Evolutionary conservation across 2,329 filamentous ascomycete genomes (phyloP).

Genomic region (Helminthosporium solani): DNA sequence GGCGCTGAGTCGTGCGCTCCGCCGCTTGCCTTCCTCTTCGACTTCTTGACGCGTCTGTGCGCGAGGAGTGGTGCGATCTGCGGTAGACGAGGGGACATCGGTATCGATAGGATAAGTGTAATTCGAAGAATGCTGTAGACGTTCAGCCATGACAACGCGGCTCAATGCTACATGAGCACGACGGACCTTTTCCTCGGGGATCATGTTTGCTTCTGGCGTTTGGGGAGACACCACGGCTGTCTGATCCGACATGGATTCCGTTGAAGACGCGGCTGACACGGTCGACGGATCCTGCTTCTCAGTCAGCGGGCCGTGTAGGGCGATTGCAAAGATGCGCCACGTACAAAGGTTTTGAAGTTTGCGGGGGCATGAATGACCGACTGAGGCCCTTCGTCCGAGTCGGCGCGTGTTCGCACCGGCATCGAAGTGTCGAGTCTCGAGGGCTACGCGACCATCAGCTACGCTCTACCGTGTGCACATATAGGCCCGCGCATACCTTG

Average conservation of each 20-base stretch:
- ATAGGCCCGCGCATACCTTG: constrained; percentile 25
- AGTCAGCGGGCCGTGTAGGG: constrained; percentile 35
- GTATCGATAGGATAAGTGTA: constrained; percentile 75
- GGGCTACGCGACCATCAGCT: constrained; percentile 32
- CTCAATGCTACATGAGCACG: constrained; percentile 23
- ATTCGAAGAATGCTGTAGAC: constrained; percentile 39
- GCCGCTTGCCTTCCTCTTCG: constrained; percentile 55
- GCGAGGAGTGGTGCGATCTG: constrained; percentile 73
- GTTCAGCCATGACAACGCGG: constrained; percentile 28
- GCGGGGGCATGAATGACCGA: constrained; percentile 91
- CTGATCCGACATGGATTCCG: constrained; percentile 34
- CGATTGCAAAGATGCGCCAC: constrained; percentile 25
- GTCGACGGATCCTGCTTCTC: constrained; percentile 30
- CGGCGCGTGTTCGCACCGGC: constrained; percentile 49
- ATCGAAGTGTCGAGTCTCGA: constrained; percentile 50
- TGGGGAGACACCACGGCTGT: constrained; percentile 41
- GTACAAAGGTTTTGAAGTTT: constrained; percentile 77
- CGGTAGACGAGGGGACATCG: constrained; percentile 55
- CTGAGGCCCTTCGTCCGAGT: constrained; percentile 71
- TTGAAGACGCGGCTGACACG: constrained; percentile 27
- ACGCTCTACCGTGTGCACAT: background rate
- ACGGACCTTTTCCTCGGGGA: constrained; percentile 40
- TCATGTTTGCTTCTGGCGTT: constrained; percentile 42
- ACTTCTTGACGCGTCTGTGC: constrained; percentile 81
- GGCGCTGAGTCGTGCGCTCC: constrained; percentile 60